Percentiles rank a stretch among this genome's conserved stretches.
Conservation (phyloP, 1,284 basidiomycete genomes). For the Ustilago shanxiensis region DNA sequence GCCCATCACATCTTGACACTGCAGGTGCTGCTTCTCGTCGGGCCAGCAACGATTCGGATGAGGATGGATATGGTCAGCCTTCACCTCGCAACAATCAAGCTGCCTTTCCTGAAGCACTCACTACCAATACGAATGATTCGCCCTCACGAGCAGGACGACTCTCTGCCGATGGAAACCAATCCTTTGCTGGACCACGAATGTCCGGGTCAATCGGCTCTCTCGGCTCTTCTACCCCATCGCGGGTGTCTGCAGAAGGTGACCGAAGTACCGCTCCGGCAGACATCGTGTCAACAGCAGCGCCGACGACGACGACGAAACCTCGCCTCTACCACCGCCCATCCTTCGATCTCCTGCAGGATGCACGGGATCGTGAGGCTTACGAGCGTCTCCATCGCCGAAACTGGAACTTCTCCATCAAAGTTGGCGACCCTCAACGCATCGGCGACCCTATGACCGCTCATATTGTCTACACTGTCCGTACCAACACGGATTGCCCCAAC, state of each 20-base stretch:
- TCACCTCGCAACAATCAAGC: slow-evolving; percentile 33
- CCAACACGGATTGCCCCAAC: slow-evolving; percentile 54
- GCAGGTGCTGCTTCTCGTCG: slow-evolving; percentile 8
- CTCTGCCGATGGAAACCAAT: slow-evolving; percentile 1
- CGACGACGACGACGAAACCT: slow-evolving; percentile 12
- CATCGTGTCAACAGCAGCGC: background rate
- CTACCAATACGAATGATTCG: background rate
- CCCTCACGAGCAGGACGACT: slow-evolving; percentile 14
- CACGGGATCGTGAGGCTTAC: slow-evolving; percentile 30
- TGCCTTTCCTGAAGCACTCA: slow-evolving; percentile 1
- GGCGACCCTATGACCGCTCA: slow-evolving; percentile 67
- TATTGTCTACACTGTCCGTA: slow-evolving; percentile 72
- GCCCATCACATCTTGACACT: slow-evolving; percentile 19
- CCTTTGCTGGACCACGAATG: background rate
- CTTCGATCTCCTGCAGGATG: slow-evolving; percentile 41
- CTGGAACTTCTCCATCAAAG: slow-evolving; percentile 59
- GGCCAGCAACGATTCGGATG: slow-evolving; percentile 40
- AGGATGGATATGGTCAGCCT: slow-evolving; percentile 58
- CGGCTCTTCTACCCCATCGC: slow-evolving; percentile 23
- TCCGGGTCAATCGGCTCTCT: slow-evolving; percentile 25
- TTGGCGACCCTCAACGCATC: slow-evolving; percentile 67
- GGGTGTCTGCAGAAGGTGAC: slow-evolving; percentile 22
- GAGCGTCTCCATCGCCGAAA: slow-evolving; percentile 17
- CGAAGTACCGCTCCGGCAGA: background rate
- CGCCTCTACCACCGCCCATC: slow-evolving; percentile 48